Evolutionary conservation across 2,329 filamentous ascomycete genomes (phyloP), one percentile per base, ranked within the genome.

Genomic region (Fusarium setosum): DNA sequence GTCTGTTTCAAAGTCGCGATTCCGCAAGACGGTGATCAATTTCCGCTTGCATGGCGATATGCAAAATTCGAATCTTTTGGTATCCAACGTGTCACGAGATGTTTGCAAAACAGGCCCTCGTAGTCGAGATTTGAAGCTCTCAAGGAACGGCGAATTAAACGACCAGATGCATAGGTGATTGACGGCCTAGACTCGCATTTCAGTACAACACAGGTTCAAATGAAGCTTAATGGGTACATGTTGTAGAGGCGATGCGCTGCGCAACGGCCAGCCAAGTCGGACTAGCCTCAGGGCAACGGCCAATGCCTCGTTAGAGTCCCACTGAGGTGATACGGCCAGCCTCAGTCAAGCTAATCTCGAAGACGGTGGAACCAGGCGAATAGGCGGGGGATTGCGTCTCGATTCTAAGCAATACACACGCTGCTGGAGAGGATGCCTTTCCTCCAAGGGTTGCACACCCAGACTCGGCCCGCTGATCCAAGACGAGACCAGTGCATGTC

Each of bases 381-480:
- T 63, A 59, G 37, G 42, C 26, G 66, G 62, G 42, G 57, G 51
- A 59, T 65, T 24, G 56, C 56, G 56, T 50, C 61, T 57, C 49
- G 62, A 56, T 47, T 38, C 54, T 52, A 26, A 54, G 70, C 59
- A 44, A 52, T 60, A 72, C 65, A 65, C 26, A 31, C 38, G 41
- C 57, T 56, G 51, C 55, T 63, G 56, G 55, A 61, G 57, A 41
- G 44, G 60, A 50, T 41, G 24, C 32, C 50, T 59, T 32, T 60
- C 55, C 57, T 53, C 21, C 31, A 56, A 45, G 34, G 37, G 69
- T 69, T 63, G 65, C 50, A 69, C 68, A 59, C 55, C 56, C 66
- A 68, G 71, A 72, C 71, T 73, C 71, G 71, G 71, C 66, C 71
- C 69, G 71, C 65, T 52, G 64, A 59, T 62, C 56, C 65, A 66